Conservation (phyloP, 768 basidiomycete species). For the Cystobasidium tubakii region DNA sequence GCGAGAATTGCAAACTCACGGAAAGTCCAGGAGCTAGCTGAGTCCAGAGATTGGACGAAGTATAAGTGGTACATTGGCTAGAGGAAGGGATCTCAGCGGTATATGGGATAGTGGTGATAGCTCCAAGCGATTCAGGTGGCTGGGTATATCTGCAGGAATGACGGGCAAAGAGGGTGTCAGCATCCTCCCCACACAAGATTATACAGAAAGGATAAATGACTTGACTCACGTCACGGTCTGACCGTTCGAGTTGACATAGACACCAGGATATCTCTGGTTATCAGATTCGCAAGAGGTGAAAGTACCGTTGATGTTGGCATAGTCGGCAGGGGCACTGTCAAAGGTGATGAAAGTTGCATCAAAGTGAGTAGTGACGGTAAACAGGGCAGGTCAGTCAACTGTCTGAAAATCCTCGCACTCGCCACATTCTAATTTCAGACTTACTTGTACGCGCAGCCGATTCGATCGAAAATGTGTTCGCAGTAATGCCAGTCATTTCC, state of each 20-base stretch:
- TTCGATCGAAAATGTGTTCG: constrained; percentile 64
- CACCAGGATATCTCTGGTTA: constrained; percentile 57
- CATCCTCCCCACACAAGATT: neutral
- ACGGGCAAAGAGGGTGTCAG: neutral
- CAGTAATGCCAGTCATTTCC: constrained; percentile 54
- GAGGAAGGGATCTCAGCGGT: constrained; percentile 44
- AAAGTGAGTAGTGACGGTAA: neutral
- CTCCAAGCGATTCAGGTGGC: constrained; percentile 43
- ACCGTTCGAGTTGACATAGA: constrained; percentile 52
- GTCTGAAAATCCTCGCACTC: too few species aligned
- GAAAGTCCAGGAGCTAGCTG: neutral
- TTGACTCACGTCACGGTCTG: constrained; percentile 20
- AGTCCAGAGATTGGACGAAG: constrained; percentile 41
- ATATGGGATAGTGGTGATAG: constrained; percentile 46
- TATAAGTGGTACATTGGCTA: constrained; percentile 45
- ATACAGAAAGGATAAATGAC: neutral
- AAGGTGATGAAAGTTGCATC: neutral
- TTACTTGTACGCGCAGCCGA: constrained; percentile 64
- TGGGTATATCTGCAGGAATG: constrained; percentile 39
- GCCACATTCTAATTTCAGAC: neutral
- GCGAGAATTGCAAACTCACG: neutral
- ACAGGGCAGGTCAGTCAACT: too few species aligned
- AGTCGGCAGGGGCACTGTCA: constrained; percentile 58
- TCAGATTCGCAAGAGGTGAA: constrained; percentile 67
- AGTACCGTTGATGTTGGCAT: constrained; percentile 54